Percentiles rank a stretch among this genome's conserved stretches.
These are phyloP conservation scores for Bothriochloa decipiens DNA, from an alignment of 176 grass and related monocot genomes.

Conservation along the genomic window DNA sequence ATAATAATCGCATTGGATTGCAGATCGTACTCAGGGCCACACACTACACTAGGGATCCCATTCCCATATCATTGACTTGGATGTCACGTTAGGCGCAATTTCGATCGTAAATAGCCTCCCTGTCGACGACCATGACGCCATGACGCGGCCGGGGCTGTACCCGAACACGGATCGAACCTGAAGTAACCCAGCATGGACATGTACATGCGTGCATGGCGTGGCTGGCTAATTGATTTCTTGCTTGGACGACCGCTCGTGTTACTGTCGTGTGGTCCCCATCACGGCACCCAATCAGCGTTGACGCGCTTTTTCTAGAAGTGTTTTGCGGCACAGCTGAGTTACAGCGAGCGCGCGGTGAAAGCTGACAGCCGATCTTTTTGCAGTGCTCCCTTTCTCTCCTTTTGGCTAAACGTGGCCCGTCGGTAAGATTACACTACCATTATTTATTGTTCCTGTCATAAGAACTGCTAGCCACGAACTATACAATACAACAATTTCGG, in stretches of 20 bases:
- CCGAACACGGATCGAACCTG: no score
- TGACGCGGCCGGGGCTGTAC: no score
- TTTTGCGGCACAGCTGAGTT: conserved; percentile 16
- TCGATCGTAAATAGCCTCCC: not conserved
- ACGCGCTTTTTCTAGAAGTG: conserved; percentile 1
- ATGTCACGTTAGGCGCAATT: conserved; percentile 24
- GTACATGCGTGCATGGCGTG: not conserved
- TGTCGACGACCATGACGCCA: no score
- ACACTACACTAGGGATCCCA: not conserved
- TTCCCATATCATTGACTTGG: conserved; percentile 11
- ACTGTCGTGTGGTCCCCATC: not conserved
- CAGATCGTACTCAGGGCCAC: conserved; percentile 9
- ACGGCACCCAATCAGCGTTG: not conserved
- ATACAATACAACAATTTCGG: no score
- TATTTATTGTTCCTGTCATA: no score
- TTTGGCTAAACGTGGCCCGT: not conserved
- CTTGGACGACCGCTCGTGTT: no score
- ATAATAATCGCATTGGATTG: conserved; percentile 29
- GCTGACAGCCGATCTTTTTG: not conserved
- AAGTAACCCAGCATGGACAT: no score
- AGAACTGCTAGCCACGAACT: no score
- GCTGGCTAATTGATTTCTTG: no score
- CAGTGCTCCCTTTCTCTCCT: not conserved
- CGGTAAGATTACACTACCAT: not conserved
- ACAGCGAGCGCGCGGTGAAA: conserved; percentile 15